Conservation (phyloP, 2,329 filamentous ascomycete species). For the Fusarium proliferatum region DNA sequence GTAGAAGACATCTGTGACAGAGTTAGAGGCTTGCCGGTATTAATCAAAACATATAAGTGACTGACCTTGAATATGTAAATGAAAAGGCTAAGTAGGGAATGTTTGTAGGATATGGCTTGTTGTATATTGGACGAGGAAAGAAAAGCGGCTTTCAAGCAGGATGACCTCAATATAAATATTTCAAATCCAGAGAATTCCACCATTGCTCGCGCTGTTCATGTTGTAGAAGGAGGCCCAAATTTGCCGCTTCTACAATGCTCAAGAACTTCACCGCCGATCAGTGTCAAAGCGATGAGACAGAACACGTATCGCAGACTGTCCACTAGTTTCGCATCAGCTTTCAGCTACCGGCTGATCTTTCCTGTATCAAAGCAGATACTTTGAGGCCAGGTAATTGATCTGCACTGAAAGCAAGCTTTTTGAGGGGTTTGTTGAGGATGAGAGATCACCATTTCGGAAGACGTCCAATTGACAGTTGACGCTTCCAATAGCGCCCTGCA, state of each 20-base stretch:
- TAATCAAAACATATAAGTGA: fast-evolving
- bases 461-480: not conserved
- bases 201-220: too few relatives aligned
- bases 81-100: fast-evolving
- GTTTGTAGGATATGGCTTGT: not conserved
- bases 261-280: too few relatives aligned
- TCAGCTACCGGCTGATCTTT: not conserved
- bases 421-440: not conserved
- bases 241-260: not conserved
- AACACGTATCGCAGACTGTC: too few relatives aligned
- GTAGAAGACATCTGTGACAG: not conserved
- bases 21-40: not conserved
- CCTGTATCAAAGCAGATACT: too few relatives aligned
- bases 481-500: not conserved
- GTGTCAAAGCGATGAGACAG: not conserved
- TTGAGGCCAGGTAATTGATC: not conserved
- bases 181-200: too few relatives aligned
- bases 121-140: not conserved
- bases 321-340: not conserved
- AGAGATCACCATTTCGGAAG: too few relatives aligned
- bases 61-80: not conserved
- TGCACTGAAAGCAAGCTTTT: not conserved
- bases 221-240: not conserved
- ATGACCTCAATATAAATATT: not conserved
- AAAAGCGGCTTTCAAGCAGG: not conserved